Evolutionary conservation across 345 rosid species (phyloP), one percentile per base, ranked within the genome.

Genomic region (Eucalyptus microcorys): DNA sequence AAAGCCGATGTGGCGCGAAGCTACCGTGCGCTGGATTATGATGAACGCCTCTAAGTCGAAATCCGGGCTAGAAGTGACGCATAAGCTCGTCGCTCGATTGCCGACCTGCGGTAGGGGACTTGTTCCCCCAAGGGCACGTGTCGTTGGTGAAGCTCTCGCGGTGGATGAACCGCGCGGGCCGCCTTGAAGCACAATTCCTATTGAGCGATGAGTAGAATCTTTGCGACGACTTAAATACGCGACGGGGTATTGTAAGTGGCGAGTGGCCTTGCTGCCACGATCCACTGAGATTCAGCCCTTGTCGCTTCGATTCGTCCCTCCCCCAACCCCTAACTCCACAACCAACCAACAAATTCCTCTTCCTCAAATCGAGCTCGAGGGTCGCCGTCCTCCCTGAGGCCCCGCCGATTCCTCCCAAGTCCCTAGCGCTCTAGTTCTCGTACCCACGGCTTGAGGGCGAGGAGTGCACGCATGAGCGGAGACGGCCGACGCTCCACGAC

Each of bases 401-500:
- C 21, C 57, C 24, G 0, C 24, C 24, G 57, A 19, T 19, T 52
- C 8, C 9, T 19, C 21, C 22, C 1, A 52, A 7, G 57, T 52
- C 24, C 57, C 57, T 6, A 19, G 24, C 24, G 2, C 24, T 7
- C 55, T 7, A 50, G 49, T 2, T 50, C 55, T 50, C 55, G 22
- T 5, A 17, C 55, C 93, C 94, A 49, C 91, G 90, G 90, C 94
- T 93, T 93, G 94, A 93, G 93, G 90, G 92, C 94, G 91, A 92
- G 92, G 90, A 90, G 53, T 6, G 8, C 22, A 1, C 53, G 53
- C 49, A 48, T 48, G 14, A 4, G 12, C 49, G 49, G 14, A 45
- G 48, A 12, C 48, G 49, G 49, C 48, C n/a, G n/a, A n/a, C n/a
- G n/a, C n/a, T 45, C 49, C 49, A 47, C 10, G 13, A 47, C 49